phyloP scores from a whole-genome alignment of 768 basidiomycete species.

The Rhodotorula diobovata region DNA sequence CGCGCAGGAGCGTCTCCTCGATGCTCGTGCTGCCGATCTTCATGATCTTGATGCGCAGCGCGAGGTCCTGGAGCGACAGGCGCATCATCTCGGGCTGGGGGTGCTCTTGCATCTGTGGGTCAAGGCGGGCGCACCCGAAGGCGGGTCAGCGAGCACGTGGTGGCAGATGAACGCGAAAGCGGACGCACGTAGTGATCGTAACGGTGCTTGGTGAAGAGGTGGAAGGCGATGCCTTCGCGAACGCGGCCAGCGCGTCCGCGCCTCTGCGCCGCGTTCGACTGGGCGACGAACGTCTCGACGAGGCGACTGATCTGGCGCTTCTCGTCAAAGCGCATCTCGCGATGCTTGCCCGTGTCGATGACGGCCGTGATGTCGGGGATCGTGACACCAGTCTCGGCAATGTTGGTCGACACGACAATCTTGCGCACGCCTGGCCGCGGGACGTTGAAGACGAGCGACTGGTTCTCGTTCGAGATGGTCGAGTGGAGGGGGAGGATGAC shows the following conservation, averaged over 20 bases:
- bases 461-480: slow-evolving; percentile 83
- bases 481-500: slow-evolving; percentile 83
- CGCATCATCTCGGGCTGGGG: slow-evolving; percentile 94
- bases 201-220: slow-evolving; percentile 82
- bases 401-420: slow-evolving; percentile 77
- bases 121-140: not conserved
- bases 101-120: slow-evolving; percentile 79
- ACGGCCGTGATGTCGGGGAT: slow-evolving; percentile 97
- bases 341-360: slow-evolving; percentile 86
- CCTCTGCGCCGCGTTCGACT: slow-evolving; percentile 50
- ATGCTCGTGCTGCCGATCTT: slow-evolving; percentile 80
- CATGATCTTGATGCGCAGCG: slow-evolving; percentile 87
- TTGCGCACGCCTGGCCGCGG: slow-evolving; percentile 76
- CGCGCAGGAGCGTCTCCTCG: slow-evolving; percentile 79
- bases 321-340: slow-evolving; percentile 97
- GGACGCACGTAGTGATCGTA: slow-evolving; percentile 68
- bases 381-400: slow-evolving; percentile 95
- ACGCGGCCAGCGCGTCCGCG: slow-evolving; percentile 90
- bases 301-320: slow-evolving; percentile 90
- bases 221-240: slow-evolving; percentile 82
- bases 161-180: not conserved
- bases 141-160: not conserved
- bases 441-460: slow-evolving; percentile 81
- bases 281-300: slow-evolving; percentile 84
- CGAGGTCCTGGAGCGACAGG: slow-evolving; percentile 83